Percentiles rank a stretch among this genome's conserved stretches.
These are phyloP conservation scores for Actinomortierella ambigua DNA, from an alignment of 371 early-diverging fungal species.

Conservation along the genomic window DNA sequence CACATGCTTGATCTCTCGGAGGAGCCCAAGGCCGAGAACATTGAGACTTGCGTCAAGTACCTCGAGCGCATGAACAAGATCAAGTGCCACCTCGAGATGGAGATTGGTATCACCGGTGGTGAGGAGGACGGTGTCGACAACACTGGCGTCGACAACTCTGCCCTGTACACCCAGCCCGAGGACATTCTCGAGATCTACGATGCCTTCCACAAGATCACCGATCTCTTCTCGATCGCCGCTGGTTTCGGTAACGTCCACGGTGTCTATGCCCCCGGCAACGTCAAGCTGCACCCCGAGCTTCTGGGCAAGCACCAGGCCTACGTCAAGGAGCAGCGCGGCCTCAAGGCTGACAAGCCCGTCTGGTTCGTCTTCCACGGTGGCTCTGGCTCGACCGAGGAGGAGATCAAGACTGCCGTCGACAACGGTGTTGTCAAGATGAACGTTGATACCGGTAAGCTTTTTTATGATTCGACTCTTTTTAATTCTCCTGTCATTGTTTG, in stretches of 20 bases:
- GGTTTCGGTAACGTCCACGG: conserved; percentile 94
- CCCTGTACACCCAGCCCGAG: conserved; percentile 91
- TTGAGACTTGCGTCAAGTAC: conserved; percentile 84
- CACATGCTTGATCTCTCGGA: conserved; percentile 95
- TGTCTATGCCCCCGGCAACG: conserved; percentile 93
- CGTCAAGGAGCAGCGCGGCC: conserved; percentile 69
- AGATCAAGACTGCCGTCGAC: conserved; percentile 81
- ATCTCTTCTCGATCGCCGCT: conserved; percentile 90
- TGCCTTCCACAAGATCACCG: conserved; percentile 75
- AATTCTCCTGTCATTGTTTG: background rate
- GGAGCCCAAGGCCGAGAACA: conserved; percentile 90
- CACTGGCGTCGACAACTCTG: conserved; percentile 82
- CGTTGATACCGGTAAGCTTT: conserved; percentile 9
- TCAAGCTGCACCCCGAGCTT: conserved; percentile 86
- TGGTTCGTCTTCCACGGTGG: conserved; percentile 96
- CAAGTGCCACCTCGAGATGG: conserved; percentile 88
- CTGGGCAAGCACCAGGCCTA: conserved; percentile 86
- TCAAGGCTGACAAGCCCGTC: conserved; percentile 72
- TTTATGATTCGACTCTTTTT: background rate
- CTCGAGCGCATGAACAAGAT: conserved; percentile 87
- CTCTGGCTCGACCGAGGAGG: conserved; percentile 82
- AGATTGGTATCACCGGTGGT: conserved; percentile 95
- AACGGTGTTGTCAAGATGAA: conserved; percentile 95
- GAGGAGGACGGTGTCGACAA: conserved; percentile 97
- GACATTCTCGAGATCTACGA: conserved; percentile 91